These are phyloP conservation scores for Corniculantispora saksenae DNA, from an alignment of 2,329 filamentous ascomycete genomes.

Conservation along the genomic window DNA sequence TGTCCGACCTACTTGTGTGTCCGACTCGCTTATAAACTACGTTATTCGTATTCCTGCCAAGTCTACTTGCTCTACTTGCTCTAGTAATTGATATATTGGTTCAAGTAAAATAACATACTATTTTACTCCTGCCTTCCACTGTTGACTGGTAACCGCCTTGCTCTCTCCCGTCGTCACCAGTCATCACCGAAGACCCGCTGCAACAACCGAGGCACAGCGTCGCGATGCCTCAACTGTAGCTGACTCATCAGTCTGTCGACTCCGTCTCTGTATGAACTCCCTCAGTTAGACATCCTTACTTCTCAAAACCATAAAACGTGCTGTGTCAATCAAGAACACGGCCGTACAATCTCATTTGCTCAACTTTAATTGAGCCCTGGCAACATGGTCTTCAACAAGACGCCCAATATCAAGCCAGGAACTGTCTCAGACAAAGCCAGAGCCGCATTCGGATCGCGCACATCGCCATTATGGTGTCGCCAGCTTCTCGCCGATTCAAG, in stretches of 20 bases:
- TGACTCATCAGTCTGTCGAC: background rate
- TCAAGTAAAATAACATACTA: no score
- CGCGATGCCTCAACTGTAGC: background rate
- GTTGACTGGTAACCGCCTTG: no score
- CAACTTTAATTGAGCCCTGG: background rate
- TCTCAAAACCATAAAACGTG: no score
- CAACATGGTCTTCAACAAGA: constrained; percentile 1
- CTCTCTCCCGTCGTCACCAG: no score
- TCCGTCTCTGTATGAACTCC: background rate
- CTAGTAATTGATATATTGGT: no score
- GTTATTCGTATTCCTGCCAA: no score
- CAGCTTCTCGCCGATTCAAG: constrained; percentile 10
- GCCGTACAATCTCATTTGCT: background rate
- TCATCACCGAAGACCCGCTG: no score
- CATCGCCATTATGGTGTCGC: constrained; percentile 14
- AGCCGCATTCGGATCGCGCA: constrained; percentile 3
- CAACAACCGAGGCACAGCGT: background rate
- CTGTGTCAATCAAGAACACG: no score
- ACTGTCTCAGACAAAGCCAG: background rate
- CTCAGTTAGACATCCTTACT: background rate
- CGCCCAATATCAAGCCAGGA: background rate
- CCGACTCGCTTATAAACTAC: no score
- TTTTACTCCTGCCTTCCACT: no score
- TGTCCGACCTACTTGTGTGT: no score
- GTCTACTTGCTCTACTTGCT: no score